These are phyloP conservation scores for Medicago ruthenica DNA, from an alignment of 306 rosid genomes.

Conservation along the genomic window DNA sequence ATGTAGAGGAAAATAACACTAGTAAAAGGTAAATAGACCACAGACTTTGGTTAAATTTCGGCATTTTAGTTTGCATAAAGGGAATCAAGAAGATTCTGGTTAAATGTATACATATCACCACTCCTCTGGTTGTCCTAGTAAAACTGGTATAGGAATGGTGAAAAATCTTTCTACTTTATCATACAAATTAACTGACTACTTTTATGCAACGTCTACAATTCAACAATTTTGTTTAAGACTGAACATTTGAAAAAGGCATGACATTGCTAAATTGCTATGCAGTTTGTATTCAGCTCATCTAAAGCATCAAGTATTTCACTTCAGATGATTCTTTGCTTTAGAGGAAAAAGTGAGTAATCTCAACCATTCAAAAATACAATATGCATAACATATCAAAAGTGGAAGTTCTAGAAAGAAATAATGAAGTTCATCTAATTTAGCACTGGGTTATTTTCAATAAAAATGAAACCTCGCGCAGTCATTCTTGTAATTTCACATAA, in stretches of 20 bases:
- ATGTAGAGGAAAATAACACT: constrained; percentile 9
- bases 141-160: constrained; percentile 10
- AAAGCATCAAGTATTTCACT: background rate
- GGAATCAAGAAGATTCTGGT: constrained; percentile 6
- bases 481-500: constrained; percentile 16
- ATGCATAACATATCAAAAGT: background rate
- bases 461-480: constrained; percentile 29
- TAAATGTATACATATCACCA: constrained; percentile 28
- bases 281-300: constrained; percentile 6
- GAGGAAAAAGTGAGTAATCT: background rate
- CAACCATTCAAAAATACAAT: background rate
- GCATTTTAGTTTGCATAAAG: constrained; percentile 21
- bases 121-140: constrained; percentile 23
- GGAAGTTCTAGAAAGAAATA: constrained; percentile 16
- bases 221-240: constrained; percentile 13
- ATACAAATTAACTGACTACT: constrained; percentile 9
- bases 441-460: constrained; percentile 10
- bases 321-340: background rate
- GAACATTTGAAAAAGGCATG: constrained; percentile 29
- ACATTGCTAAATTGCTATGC: background rate
- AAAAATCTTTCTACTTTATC: constrained; percentile 18
- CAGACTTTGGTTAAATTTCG: constrained; percentile 25
- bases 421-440: constrained; percentile 16
- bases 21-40: constrained; percentile 10
- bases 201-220: constrained; percentile 3